Percentiles rank a stretch among this genome's conserved stretches.
These are phyloP conservation scores for Eimeria acervulina DNA, from an alignment of 169 alveolate genomes.

Conservation along the genomic window DNA sequence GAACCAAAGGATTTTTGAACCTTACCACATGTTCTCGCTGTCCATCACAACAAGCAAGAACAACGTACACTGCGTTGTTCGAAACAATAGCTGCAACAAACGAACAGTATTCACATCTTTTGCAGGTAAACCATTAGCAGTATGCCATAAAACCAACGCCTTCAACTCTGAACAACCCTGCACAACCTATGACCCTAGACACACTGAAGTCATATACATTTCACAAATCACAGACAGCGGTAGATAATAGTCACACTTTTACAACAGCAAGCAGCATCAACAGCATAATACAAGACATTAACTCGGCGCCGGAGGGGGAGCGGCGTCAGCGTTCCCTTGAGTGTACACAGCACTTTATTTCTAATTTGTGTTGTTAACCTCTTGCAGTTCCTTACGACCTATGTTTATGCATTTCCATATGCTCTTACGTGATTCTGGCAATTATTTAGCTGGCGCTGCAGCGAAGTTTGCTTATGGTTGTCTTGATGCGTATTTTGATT, in stretches of 20 bases:
- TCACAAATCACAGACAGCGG: too few relatives aligned
- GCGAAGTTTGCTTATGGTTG: background rate
- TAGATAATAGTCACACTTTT: background rate
- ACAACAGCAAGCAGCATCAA: too few relatives aligned
- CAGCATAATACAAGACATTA: background rate
- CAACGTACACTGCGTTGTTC: constrained; percentile 92
- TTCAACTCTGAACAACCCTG: background rate
- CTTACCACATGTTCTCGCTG: constrained; percentile 91
- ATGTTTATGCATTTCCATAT: background rate
- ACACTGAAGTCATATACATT: background rate
- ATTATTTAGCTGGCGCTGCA: background rate
- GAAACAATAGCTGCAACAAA: constrained; percentile 89
- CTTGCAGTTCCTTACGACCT: background rate
- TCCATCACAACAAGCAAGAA: constrained; percentile 92
- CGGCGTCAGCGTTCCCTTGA: too few relatives aligned
- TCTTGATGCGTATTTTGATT: background rate
- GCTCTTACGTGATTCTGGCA: background rate
- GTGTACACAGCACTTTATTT: background rate
- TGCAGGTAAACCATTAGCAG: constrained; percentile 55
- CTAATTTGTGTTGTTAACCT: background rate
- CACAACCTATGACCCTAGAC: background rate
- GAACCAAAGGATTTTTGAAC: constrained; percentile 91
- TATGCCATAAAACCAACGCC: background rate
- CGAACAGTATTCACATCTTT: constrained; percentile 88
- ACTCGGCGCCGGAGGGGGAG: too few relatives aligned